These are phyloP conservation scores for Mucor piriformis DNA, from an alignment of 371 early-diverging fungal genomes.

Conservation along the genomic window DNA sequence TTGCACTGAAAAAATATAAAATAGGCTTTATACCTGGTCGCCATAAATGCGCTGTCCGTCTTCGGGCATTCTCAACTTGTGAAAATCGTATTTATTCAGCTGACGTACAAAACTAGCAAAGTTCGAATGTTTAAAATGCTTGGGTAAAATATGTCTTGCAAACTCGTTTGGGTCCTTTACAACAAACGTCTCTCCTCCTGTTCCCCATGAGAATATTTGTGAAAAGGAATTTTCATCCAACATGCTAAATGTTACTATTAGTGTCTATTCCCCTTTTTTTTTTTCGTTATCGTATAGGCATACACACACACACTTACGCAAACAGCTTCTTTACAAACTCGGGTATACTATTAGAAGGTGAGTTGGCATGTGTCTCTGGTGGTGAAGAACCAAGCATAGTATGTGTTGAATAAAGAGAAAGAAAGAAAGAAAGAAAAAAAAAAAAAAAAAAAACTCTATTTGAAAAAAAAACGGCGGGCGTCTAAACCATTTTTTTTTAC, in stretches of 20 bases:
- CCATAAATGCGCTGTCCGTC: conserved; percentile 65
- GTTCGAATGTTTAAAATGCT: conserved; percentile 94
- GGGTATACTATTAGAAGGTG: conserved; percentile 33
- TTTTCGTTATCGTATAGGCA: too few relatives aligned
- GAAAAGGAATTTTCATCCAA: conserved; percentile 71
- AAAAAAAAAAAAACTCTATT: too few relatives aligned
- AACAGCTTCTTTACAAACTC: conserved; percentile 57
- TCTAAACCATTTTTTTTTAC: too few relatives aligned
- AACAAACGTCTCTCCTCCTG: conserved; percentile 81
- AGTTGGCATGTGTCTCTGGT: conserved; percentile 5
- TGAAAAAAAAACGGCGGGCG: too few relatives aligned
- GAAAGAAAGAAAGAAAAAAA: background rate
- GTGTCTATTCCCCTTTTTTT: background rate
- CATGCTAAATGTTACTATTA: conserved; percentile 44
- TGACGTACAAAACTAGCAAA: conserved; percentile 94
- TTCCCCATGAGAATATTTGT: conserved; percentile 74
- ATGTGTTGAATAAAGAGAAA: background rate
- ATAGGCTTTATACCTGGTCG: conserved; percentile 58
- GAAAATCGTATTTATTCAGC: conserved; percentile 93
- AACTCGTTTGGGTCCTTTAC: conserved; percentile 80
- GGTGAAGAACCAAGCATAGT: conserved; percentile 12
- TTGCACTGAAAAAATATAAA: background rate
- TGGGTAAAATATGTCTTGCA: conserved; percentile 74
- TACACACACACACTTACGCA: conserved; percentile 25
- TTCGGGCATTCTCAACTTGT: conserved; percentile 72